Conservation (phyloP, 495 filamentous ascomycete species). For the Hyaloscypha bicolor region DNA sequence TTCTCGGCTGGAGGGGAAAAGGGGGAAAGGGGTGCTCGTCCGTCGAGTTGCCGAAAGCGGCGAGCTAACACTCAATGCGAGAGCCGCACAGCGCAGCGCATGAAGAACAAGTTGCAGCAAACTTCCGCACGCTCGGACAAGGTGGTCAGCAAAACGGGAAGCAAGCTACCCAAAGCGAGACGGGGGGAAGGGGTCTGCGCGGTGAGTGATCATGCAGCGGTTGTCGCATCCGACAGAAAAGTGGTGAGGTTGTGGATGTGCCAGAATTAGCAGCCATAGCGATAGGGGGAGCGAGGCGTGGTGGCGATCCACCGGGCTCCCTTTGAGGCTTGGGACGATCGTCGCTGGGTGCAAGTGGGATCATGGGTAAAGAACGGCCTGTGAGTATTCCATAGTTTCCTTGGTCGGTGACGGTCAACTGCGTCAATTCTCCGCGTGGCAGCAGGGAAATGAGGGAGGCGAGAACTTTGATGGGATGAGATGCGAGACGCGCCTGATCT, state of each 20-base stretch:
- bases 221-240: background rate
- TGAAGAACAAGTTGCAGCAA: background rate
- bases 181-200: background rate
- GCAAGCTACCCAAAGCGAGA: constrained; percentile 3
- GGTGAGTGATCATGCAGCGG: background rate
- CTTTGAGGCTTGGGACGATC: background rate
- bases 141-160: background rate
- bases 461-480: constrained; percentile 5
- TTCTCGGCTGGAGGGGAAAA: too few relatives aligned
- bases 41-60: background rate
- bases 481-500: constrained; percentile 1
- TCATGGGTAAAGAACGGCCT: background rate
- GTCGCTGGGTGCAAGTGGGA: background rate
- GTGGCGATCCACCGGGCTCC: background rate
- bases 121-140: background rate
- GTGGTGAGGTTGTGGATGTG: background rate
- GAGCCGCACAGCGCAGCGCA: constrained; percentile 7
- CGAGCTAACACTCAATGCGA: background rate
- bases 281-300: background rate
- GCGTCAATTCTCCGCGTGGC: background rate
- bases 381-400: constrained; percentile 2
- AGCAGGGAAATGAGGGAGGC: constrained; percentile 2
- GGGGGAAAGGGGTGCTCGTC: background rate
- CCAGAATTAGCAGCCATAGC: background rate
- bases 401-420: background rate